Evolutionary conservation across 2,329 filamentous ascomycete species (phyloP).

Genomic region (Mycosphaerella sp.): DNA sequence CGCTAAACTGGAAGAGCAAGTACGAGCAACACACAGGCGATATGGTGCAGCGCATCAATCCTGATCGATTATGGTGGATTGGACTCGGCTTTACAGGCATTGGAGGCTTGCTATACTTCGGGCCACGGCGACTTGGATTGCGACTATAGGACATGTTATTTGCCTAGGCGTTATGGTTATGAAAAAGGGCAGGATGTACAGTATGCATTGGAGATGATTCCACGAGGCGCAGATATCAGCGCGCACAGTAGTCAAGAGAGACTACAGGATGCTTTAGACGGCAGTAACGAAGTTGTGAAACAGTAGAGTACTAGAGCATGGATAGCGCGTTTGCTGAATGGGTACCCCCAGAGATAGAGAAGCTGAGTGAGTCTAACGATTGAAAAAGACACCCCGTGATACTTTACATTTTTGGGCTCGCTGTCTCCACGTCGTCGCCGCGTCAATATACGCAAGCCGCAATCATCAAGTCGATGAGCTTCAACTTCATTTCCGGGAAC

Average conservation of each 20-base stretch:
- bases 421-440: too few relatives aligned
- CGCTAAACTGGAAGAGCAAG: conserved; percentile 32
- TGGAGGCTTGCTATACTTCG: conserved; percentile 45
- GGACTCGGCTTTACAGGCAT: conserved; percentile 45
- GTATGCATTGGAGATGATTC: background rate
- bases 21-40: conserved; percentile 24
- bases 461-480: too few relatives aligned
- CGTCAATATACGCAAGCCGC: too few relatives aligned
- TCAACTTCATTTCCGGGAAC: background rate
- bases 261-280: background rate
- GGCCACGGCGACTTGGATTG: conserved; percentile 34
- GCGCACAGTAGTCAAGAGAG: background rate
- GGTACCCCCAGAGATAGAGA: background rate
- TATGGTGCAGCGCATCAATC: conserved; percentile 36
- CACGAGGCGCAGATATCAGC: background rate
- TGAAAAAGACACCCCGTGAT: background rate
- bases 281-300: background rate
- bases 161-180: background rate
- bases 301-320: background rate
- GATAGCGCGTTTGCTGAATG: background rate
- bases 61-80: conserved; percentile 48
- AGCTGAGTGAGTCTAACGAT: background rate
- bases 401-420: background rate
- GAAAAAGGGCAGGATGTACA: background rate
- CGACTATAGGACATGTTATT: conserved; percentile 12